A percentile compares a stretch with the other conserved stretches of the same genome.
Conservation (phyloP, 345 rosid species). For the Eucalyptus globulus region DNA sequence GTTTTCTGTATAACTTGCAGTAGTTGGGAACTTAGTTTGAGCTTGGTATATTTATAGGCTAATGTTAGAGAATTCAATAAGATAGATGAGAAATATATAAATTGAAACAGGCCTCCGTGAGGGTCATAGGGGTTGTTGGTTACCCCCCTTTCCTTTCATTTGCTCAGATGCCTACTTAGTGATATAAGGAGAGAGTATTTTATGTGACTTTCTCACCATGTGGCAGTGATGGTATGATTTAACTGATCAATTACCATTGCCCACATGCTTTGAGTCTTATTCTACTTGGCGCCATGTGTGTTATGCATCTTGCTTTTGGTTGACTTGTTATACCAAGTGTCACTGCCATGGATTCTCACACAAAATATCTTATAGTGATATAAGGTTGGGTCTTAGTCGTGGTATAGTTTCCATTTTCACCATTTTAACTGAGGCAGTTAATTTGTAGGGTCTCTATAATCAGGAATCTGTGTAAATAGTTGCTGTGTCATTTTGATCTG, state of each 20-base stretch:
- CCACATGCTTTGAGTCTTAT: neutral
- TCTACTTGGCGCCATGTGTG: neutral
- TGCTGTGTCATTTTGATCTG: neutral
- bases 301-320: neutral
- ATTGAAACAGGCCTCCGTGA: neutral
- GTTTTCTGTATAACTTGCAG: neutral
- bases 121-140: neutral
- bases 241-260: neutral
- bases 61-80: neutral
- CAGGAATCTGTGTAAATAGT: neutral
- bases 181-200: neutral
- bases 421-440: neutral
- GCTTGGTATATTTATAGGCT: neutral
- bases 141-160: neutral
- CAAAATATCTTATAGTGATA: neutral
- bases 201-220: neutral
- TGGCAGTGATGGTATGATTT: neutral
- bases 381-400: neutral
- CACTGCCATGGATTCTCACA: neutral
- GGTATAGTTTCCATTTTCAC: neutral
- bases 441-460: neutral
- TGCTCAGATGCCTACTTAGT: neutral
- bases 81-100: neutral
- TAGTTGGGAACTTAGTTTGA: neutral
- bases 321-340: neutral